phyloP scores from a whole-genome alignment of 306 rosid genomes.

The Dicorynia guianensis region DNA sequence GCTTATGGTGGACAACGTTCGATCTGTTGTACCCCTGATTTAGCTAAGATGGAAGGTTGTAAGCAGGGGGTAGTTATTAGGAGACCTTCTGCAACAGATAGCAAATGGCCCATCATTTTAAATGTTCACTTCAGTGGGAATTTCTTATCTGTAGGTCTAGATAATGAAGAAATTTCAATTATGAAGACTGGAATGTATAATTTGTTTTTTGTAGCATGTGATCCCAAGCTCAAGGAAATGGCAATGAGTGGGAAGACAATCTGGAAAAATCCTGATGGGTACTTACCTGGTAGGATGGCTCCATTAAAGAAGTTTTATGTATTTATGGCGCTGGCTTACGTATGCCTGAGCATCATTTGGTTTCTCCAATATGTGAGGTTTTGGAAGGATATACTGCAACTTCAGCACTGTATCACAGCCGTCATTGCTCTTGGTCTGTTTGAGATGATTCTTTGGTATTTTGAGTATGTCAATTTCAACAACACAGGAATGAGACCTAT shows the following conservation, averaged over 20 bases:
- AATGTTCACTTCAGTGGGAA: conserved; percentile 64
- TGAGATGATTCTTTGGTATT: conserved; percentile 96
- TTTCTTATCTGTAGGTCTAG: conserved; percentile 44
- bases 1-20: conserved; percentile 98
- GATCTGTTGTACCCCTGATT: conserved; percentile 92
- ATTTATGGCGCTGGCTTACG: conserved; percentile 74
- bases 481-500: conserved; percentile 81
- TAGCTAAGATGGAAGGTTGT: conserved; percentile 90
- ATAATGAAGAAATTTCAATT: conserved; percentile 55
- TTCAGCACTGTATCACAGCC: conserved; percentile 89
- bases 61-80: conserved; percentile 90
- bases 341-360: conserved; percentile 74
- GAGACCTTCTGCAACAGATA: conserved; percentile 79
- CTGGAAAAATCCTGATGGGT: conserved; percentile 94
- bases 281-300: conserved; percentile 95
- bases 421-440: conserved; percentile 87
- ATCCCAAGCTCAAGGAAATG: conserved; percentile 83
- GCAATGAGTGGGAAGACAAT: conserved; percentile 84
- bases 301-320: conserved; percentile 82
- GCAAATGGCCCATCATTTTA: conserved; percentile 77
- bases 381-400: conserved; percentile 89
- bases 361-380: conserved; percentile 86
- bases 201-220: conserved; percentile 89
- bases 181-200: conserved; percentile 92
- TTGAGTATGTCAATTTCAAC: conserved; percentile 82